phyloP scores from a whole-genome alignment of 495 filamentous ascomycete species.

The Daldinia childiae region DNA sequence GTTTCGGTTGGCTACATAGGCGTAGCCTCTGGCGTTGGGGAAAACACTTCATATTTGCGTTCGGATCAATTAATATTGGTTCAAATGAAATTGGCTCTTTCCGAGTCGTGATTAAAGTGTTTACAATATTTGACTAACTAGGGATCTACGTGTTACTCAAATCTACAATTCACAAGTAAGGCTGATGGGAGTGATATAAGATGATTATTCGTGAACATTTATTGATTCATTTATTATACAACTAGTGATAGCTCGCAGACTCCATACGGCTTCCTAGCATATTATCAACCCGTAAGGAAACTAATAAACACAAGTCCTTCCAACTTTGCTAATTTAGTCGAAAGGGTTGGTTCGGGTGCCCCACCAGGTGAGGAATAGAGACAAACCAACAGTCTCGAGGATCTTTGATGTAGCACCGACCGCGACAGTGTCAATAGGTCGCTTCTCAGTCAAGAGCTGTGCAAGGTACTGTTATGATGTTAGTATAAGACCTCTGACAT shows the following conservation, averaged over 20 bases:
- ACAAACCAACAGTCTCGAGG: slow-evolving; percentile 92
- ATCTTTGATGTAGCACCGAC: slow-evolving; percentile 82
- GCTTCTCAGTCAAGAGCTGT: slow-evolving; percentile 89
- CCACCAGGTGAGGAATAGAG: slow-evolving; percentile 95
- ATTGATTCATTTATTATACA: slow-evolving; percentile 18
- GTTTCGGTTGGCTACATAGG: slow-evolving; percentile 39
- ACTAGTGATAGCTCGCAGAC: not conserved
- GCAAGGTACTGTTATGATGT: slow-evolving; percentile 72
- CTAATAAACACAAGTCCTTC: slow-evolving; percentile 35
- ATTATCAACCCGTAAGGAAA: slow-evolving; percentile 18
- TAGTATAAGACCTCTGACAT: not conserved
- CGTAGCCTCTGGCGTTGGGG: slow-evolving; percentile 40
- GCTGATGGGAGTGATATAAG: not conserved
- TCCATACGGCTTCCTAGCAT: slow-evolving; percentile 6
- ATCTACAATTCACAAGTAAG: not conserved
- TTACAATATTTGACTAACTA: not conserved
- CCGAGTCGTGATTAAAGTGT: not conserved
- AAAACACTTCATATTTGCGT: slow-evolving; percentile 20
- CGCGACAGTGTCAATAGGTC: slow-evolving; percentile 87
- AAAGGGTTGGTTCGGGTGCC: slow-evolving; percentile 91
- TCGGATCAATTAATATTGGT: slow-evolving; percentile 27
- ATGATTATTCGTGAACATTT: slow-evolving; percentile 5
- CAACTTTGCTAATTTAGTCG: slow-evolving; percentile 53
- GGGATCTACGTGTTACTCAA: not conserved
- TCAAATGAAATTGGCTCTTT: slow-evolving; percentile 14